Evolutionary conservation across 306 rosid genomes (phyloP), one percentile per base, ranked within the genome.

Genomic region (Gillenia trifoliata): DNA sequence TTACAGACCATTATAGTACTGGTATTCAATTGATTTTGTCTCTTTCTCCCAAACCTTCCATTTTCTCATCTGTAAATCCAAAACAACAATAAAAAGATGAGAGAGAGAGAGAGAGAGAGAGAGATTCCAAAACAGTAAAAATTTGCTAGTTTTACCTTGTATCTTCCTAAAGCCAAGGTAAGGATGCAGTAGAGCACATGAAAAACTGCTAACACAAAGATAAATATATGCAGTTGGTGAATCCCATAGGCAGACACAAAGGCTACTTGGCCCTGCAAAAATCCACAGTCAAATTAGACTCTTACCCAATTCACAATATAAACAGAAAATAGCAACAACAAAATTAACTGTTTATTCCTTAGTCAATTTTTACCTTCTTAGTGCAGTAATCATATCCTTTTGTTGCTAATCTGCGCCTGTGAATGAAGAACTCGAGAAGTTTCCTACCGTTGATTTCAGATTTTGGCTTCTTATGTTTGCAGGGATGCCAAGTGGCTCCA

Each of bases 181-280:
- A 62, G 23, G 26, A 89, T 83, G 86, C 98, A 94, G 19, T 87
- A 88, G 4, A 91, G 77, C 13, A 94, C 78, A 69, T 94, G 98
- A 80, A 81, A 83, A 56, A 80, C 9, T 13, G 96, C 99, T 6
- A 94, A 68, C 49, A 81, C 83, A 75, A 94, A 91, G 71, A 94
- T 94, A 85, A 94, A 94, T 7, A 91, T 54, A 60, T 94, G 98
- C 60, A 94, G 96, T 86, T 94, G 88, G 76, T 94, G 98, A 81
- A 91, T 87, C 31, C 87, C 98, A 78, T 94, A 91, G n/a, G 93
- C 89, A 5, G 98, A 84, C 64, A 94, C 80, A 30, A 92, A 88
- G 49, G 96, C 90, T 11, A 92, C 93, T 85, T 86, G 16, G 16
- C 54, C 85, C 96, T 92, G 79, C 74, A 77, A 33, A 57, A 8